Evolutionary conservation across 352 stramenopile genomes (phyloP).

Genomic region (Thraustochytrium sp.): DNA sequence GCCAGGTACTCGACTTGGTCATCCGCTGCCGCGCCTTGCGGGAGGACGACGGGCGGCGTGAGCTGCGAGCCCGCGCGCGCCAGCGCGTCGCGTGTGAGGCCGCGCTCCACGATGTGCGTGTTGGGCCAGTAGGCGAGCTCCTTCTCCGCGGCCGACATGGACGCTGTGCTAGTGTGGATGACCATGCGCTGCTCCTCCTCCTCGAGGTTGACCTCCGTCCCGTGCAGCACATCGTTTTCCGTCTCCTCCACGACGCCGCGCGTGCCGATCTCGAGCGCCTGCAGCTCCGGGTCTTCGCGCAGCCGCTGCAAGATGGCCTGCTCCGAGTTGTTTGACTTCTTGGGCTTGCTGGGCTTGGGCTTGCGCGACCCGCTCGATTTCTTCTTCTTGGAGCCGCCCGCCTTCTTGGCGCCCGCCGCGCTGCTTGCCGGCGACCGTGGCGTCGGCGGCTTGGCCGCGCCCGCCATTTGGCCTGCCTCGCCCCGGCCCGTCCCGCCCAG

Average conservation of each 20-base stretch:
- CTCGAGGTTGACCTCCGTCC: not conserved
- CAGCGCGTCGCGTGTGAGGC: not conserved
- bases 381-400: not conserved
- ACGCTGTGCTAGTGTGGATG: not conserved
- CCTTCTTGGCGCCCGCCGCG: not conserved
- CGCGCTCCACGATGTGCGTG: not conserved
- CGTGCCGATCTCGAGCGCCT: not conserved
- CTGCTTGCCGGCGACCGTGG: not conserved
- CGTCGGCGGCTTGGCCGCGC: not conserved
- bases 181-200: not conserved
- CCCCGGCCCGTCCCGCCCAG: too few species aligned
- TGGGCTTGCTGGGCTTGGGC: not conserved
- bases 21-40: not conserved
- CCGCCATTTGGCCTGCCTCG: not conserved
- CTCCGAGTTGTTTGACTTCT: not conserved
- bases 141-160: not conserved
- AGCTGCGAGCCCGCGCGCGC: not conserved
- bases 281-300: not conserved
- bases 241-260: slow-evolving; percentile 1
- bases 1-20: slow-evolving; percentile 18
- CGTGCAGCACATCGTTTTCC: slow-evolving; percentile 24
- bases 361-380: not conserved
- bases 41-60: not conserved
- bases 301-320: not conserved
- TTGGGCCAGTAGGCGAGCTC: slow-evolving; percentile 34